Base-by-base conservation (phyloP, 768 basidiomycete species). In the Hypsizygus marmoreus region DNA sequence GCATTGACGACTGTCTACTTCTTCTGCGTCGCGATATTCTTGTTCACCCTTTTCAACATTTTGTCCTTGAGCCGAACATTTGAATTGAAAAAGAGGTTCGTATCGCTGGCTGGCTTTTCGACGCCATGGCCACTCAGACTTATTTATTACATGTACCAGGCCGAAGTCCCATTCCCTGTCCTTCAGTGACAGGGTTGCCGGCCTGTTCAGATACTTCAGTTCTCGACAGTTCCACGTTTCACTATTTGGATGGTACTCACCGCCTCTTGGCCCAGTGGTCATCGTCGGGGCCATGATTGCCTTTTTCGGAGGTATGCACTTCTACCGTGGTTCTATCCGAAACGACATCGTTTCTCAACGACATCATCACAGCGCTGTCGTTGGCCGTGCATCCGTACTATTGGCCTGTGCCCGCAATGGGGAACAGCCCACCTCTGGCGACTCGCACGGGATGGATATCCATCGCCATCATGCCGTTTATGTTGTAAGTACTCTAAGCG, bases 401-500 rank as follows among this genome's bases (percentile, higher is more conserved):
- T 34, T 67, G 62, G 62, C 59, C 63, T 4, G 61, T 58, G 39
- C 40, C 43, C 1, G 52, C 40, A 5, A 67, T 67, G 65, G 65
- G 65, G 3, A 53, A 64, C 30, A 64, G 62, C 32, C 59, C 58
- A 12, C 65, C 65, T 25, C 48, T 67, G 14, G 58, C 55, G 4
- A 65, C 64, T 2, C 54, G 68, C 6, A 35, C 60, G 9, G 68
- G 67, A 1, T 68, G 66, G 67, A 63, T 68, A 10, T 62, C 66
- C 1, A 61, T 68, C 23, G 68, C 64, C 4, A 65, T 66, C 30
- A 58, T 70, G 58, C 67, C 67, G 4, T 70, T 67, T 45, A 61
- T 70, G 58, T 60, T 67, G 65, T 66, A 35, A 22, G 51, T 42
- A 20, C 19, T n/a, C 10, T 11, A 14, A 35, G 10, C 11, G 11